These are phyloP conservation scores for Citrus hindsii DNA, from an alignment of 345 rosid genomes.

Conservation along the genomic window DNA sequence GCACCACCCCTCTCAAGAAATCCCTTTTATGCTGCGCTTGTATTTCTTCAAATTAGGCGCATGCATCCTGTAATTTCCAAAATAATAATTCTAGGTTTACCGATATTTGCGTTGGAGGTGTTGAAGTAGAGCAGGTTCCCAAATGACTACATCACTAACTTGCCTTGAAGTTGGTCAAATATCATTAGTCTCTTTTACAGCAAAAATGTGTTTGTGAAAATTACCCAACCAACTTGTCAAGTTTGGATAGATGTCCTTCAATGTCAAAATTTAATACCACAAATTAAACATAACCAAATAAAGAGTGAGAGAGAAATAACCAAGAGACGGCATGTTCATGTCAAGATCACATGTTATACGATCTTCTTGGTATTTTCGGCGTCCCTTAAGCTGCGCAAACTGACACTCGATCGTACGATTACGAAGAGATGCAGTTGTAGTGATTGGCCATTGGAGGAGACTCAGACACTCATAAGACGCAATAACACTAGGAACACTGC, in stretches of 20 bases:
- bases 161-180: not conserved
- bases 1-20: not conserved
- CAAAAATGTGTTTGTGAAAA: not conserved
- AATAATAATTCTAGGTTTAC: not conserved
- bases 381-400: constrained; percentile 21
- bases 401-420: constrained; percentile 14
- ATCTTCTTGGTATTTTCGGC: constrained; percentile 23
- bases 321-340: constrained; percentile 3
- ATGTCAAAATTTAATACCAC: not conserved
- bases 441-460: not conserved
- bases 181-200: not conserved
- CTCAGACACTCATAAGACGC: constrained; percentile 6
- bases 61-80: not conserved
- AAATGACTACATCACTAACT: not conserved
- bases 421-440: not conserved
- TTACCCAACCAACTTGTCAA: not conserved
- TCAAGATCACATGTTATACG: constrained; percentile 17
- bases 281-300: not conserved
- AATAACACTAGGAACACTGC: constrained; percentile 18
- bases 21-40: not conserved
- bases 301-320: not conserved
- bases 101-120: not conserved
- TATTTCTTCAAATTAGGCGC: not conserved
- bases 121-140: not conserved
- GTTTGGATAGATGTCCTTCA: not conserved